These are phyloP conservation scores for Groenewaldozyma tartarivorans DNA, from an alignment of 805 yeast genomes.

Conservation along the genomic window DNA sequence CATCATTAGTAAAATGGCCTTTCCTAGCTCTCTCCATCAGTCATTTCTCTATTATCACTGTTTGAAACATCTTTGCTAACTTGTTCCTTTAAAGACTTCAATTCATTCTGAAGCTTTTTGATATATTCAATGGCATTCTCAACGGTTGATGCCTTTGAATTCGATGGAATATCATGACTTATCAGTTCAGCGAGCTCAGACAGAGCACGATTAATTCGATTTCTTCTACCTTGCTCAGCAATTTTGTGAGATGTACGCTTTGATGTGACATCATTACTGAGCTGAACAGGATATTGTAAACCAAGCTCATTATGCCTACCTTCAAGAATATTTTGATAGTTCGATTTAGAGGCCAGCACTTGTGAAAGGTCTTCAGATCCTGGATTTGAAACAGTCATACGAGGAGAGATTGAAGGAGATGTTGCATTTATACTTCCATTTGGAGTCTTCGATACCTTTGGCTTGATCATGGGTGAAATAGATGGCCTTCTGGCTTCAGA, in stretches of 20 bases:
- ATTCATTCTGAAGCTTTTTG: conserved; percentile 32
- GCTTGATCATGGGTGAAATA: conserved; percentile 20
- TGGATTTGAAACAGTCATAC: neutral
- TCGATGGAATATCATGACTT: conserved; percentile 49
- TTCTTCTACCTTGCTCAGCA: conserved; percentile 94
- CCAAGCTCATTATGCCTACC: conserved; percentile 35
- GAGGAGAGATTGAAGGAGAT: neutral
- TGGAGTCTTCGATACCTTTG: conserved; percentile 16
- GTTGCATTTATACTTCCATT: conserved; percentile 4
- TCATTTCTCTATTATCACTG: neutral
- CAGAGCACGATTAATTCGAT: conserved; percentile 82
- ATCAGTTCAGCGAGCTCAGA: conserved; percentile 61
- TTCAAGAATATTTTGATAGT: conserved; percentile 34
- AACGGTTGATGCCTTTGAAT: conserved; percentile 91
- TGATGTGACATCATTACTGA: conserved; percentile 29
- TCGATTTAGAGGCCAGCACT: conserved; percentile 31
- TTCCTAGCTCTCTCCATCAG: neutral
- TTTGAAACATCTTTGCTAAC: conserved; percentile 1
- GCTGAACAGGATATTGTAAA: conserved; percentile 32
- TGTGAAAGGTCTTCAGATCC: conserved; percentile 12
- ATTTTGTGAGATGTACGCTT: conserved; percentile 74
- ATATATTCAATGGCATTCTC: conserved; percentile 78
- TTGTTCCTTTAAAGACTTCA: conserved; percentile 19
- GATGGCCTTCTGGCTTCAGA: conserved; percentile 7
- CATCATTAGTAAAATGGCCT: neutral